Conservation (phyloP, 78 protist species). For the Paulinella micropora region DNA sequence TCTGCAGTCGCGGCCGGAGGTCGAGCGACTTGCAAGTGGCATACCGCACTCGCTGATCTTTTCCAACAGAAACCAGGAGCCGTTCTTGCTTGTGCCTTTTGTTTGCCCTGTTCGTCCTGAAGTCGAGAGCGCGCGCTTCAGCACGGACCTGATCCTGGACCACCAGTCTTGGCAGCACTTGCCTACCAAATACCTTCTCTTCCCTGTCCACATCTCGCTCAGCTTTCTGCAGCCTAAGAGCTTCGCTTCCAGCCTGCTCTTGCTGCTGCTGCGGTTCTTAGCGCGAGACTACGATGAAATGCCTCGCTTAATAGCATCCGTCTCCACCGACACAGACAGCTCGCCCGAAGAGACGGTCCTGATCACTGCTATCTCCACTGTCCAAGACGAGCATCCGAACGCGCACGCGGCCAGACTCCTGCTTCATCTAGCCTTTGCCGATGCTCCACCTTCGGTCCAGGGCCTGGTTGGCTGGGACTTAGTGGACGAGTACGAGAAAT, state of each 20-base stretch:
- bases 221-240: slow-evolving; percentile 15
- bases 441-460: no score
- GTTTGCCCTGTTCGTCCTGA: not conserved
- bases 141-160: slow-evolving; percentile 31
- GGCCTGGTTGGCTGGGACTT: no score
- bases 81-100: slow-evolving; percentile 7
- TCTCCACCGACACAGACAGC: not conserved
- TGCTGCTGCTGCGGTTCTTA: slow-evolving; percentile 25
- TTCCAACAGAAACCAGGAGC: slow-evolving; percentile 11
- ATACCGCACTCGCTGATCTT: slow-evolving; percentile 32
- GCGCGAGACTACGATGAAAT: slow-evolving; percentile 21
- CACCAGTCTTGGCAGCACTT: not conserved
- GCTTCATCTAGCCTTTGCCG: no score
- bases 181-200: not conserved
- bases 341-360: not conserved
- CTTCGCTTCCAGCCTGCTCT: slow-evolving; percentile 30
- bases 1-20: not conserved
- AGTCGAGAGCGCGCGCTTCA: slow-evolving; percentile 14
- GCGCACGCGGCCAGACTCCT: slow-evolving; percentile 22
- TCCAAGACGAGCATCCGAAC: slow-evolving; percentile 29
- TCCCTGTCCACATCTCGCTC: slow-evolving; percentile 32
- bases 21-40: slow-evolving; percentile 1
- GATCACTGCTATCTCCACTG: not conserved
- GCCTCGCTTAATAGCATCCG: slow-evolving; percentile 7
- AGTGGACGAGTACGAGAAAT: no score